Conservation (phyloP, 2,329 filamentous ascomycete genomes). For the Corniculantispora saksenae region DNA sequence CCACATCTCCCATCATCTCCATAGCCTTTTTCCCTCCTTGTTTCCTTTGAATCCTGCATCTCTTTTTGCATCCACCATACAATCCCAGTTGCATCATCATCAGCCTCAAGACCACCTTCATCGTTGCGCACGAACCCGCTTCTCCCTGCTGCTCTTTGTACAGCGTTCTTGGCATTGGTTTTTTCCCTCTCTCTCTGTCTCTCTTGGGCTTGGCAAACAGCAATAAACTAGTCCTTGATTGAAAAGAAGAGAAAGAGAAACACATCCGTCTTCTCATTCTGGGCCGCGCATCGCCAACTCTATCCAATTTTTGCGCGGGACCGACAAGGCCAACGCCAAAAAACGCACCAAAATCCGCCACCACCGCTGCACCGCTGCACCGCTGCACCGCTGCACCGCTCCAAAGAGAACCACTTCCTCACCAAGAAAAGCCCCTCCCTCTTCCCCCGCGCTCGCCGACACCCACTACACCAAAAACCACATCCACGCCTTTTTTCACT, state of each 20-base stretch:
- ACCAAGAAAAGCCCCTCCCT: slow-evolving; percentile 17
- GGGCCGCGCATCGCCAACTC: neutral
- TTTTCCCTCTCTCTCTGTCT: neutral
- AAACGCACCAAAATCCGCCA: slow-evolving; percentile 9
- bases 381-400: too few relatives aligned
- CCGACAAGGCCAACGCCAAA: neutral
- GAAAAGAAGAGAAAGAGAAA: neutral
- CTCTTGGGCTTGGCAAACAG: neutral
- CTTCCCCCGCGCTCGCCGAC: slow-evolving; percentile 17
- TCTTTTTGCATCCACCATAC: neutral
- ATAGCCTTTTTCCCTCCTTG: slow-evolving; percentile 10
- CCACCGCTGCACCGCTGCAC: too few relatives aligned
- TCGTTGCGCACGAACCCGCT: neutral
- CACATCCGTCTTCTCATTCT: neutral
- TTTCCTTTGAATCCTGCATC: neutral
- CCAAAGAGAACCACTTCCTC: slow-evolving; percentile 15
- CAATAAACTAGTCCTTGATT: slow-evolving; percentile 12
- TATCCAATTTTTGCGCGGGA: neutral
- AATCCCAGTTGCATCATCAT: neutral
- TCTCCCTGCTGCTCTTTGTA: neutral
- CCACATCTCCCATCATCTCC: slow-evolving; percentile 16
- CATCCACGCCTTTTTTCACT: slow-evolving; percentile 3
- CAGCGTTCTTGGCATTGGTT: too few relatives aligned
- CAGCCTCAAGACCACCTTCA: neutral
- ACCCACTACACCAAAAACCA: slow-evolving; percentile 10